Evolutionary conservation across 768 basidiomycete genomes (phyloP), one percentile per base, ranked within the genome.

Genomic region (Lactarius psammicola): DNA sequence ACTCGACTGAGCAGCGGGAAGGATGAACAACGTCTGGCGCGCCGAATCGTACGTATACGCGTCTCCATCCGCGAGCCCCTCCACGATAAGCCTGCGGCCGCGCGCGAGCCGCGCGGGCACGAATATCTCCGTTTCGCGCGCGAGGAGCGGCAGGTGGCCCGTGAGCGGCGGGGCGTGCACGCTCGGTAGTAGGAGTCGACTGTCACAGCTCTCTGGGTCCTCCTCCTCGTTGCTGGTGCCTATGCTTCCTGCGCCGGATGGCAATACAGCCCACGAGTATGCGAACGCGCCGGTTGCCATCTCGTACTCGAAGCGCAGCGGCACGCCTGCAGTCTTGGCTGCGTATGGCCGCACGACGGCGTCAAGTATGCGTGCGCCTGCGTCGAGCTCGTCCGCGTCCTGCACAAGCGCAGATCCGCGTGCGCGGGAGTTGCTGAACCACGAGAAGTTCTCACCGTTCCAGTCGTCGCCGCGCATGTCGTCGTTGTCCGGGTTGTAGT

Each of bases 381-480:
- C 87, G 74, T 98, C 94, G 36, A 95, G 81, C 6, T 87, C 84
- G n/a, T 83, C 79, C 2, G 86, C 81, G 23, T 78, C 78, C 75
- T 91, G 90, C 10, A 83, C 80, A 62, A 83, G 81, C 68, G 81
- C 82, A 15, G 89, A 23, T 23, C 23, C 3, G 79, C 2, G 55
- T 2, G 83, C 86, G 18, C 88, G 85, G 40, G 75, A 76, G 51
- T 79, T 78, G 71, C 86, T 87, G 82, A 94, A 98, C 92, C 93
- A 97, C 1, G 93, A 94, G 74, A 99, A 98, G 77, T 95, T 97
- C 76, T 99, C 95, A 60, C 91, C 93, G 71, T 95, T 96, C 95
- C 95, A 97, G 74, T 87, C 77, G 74, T 98, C 95, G 18, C 96
- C 96, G 30, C 76, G 71, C 20, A 75, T 71, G 74, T 98, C 95